A percentile compares a stretch with the other conserved stretches of the same genome.
phyloP scores from a whole-genome alignment of 495 filamentous ascomycete genomes.

The Penicillium manginii region DNA sequence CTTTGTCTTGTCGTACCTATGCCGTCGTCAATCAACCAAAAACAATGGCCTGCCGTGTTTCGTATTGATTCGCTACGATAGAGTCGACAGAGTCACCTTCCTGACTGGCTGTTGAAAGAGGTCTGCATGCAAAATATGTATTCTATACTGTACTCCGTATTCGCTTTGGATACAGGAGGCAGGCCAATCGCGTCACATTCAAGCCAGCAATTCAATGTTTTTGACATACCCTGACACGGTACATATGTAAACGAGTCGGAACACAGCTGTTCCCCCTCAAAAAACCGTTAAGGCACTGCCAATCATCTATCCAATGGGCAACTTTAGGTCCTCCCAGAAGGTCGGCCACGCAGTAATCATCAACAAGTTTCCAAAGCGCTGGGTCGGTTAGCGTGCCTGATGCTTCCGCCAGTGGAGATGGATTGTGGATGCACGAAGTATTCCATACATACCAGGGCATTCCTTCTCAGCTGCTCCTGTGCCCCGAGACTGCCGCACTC shows the following conservation, averaged over 20 bases:
- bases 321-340: slow-evolving; percentile 4
- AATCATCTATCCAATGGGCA: slow-evolving; percentile 9
- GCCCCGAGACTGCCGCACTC: background rate
- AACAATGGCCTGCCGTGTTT: slow-evolving; percentile 25
- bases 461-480: background rate
- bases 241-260: background rate
- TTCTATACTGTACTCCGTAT: no score
- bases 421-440: slow-evolving; percentile 1
- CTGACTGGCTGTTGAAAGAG: background rate
- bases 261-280: background rate
- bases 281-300: slow-evolving; percentile 9
- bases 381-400: slow-evolving; percentile 26
- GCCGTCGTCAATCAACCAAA: slow-evolving; percentile 19
- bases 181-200: background rate
- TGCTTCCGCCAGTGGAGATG: slow-evolving; percentile 10
- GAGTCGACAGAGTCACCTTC: background rate
- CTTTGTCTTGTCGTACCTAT: slow-evolving; percentile 9
- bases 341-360: slow-evolving; percentile 5
- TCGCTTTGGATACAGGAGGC: background rate
- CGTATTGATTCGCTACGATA: slow-evolving; percentile 22
- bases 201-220: background rate
- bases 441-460: background rate
- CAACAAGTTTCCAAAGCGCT: slow-evolving; percentile 16
- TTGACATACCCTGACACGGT: background rate
- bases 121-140: no score